phyloP scores from a whole-genome alignment of 2,329 filamentous ascomycete genomes.

The Alternaria rosae region DNA sequence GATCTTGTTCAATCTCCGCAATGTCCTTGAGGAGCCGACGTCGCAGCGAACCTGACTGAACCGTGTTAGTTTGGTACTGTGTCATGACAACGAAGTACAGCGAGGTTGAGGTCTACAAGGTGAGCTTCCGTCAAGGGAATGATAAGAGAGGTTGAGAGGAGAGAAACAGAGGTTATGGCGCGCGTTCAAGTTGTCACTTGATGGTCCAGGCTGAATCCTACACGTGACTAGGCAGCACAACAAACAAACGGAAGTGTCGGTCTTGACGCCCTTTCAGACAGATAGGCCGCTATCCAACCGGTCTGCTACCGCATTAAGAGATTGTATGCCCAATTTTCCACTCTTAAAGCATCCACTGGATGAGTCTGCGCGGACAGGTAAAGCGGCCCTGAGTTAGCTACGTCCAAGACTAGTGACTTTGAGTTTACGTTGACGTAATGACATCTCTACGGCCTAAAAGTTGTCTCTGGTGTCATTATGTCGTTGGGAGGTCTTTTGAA shows the following conservation, averaged over 20 bases:
- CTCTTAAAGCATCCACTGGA: not conserved
- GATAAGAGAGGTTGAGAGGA: not conserved
- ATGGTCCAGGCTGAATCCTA: not conserved
- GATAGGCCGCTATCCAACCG: not conserved
- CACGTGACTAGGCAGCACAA: conserved; percentile 1
- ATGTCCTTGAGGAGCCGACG: conserved; percentile 53
- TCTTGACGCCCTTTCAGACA: not conserved
- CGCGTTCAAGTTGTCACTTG: not conserved
- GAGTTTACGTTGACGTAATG: not conserved
- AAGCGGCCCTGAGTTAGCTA: not conserved
- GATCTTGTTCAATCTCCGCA: conserved; percentile 54
- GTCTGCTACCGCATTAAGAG: not conserved
- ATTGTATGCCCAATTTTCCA: not conserved
- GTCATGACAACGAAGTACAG: not conserved
- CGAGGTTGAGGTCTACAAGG: not conserved
- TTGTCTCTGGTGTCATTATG: not conserved
- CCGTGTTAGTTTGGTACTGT: not conserved
- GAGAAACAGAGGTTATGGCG: not conserved
- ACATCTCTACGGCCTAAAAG: not conserved
- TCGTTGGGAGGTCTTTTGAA: not conserved
- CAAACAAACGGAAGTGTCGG: not conserved
- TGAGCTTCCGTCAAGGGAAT: not conserved
- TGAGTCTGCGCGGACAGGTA: not conserved
- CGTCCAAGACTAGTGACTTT: not conserved
- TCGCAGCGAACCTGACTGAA: conserved; percentile 23